Percentiles rank a stretch among this genome's conserved stretches.
Evolutionary conservation across 129 eudicot genomes (phyloP).

Genomic region (Pittosporum tobira): DNA sequence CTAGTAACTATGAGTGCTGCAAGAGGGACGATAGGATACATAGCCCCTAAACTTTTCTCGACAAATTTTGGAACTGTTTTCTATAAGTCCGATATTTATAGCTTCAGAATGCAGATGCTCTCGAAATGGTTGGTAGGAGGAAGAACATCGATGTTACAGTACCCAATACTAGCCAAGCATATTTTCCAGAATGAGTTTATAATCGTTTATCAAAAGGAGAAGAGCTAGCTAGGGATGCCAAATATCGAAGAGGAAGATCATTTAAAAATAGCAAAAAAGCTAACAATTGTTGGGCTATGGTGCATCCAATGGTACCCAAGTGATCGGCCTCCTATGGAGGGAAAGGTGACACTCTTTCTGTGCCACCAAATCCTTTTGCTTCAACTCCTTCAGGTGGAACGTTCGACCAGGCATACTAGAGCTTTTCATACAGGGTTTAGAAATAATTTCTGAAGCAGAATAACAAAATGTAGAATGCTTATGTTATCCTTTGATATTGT

Average conservation of each 20-base stretch:
- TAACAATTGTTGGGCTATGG: not conserved
- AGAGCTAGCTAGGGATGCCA: not conserved
- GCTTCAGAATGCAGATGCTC: not conserved
- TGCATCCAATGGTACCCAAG: slow-evolving; percentile 9
- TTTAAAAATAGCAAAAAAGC: not conserved
- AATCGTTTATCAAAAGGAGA: not conserved
- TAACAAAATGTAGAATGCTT: not conserved
- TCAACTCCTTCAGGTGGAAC: not conserved
- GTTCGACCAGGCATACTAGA: not conserved
- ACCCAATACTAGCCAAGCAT: no score
- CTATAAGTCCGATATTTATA: not conserved
- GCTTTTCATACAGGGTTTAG: not conserved
- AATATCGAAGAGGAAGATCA: not conserved
- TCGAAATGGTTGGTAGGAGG: no score
- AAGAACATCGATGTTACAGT: no score
- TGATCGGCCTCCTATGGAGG: slow-evolving; percentile 3
- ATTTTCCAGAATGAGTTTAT: no score
- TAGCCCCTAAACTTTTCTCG: no score
- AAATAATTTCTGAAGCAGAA: no score
- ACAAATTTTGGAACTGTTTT: not conserved
- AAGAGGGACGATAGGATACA: no score
- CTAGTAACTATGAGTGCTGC: not conserved
- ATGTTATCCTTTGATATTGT: not conserved
- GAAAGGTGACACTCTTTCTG: not conserved
- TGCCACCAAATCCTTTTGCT: slow-evolving; percentile 4